Percentiles rank a stretch among this genome's conserved stretches.
Conservation (phyloP, 2,329 filamentous ascomycete species). For the Claviceps purpurea region DNA sequence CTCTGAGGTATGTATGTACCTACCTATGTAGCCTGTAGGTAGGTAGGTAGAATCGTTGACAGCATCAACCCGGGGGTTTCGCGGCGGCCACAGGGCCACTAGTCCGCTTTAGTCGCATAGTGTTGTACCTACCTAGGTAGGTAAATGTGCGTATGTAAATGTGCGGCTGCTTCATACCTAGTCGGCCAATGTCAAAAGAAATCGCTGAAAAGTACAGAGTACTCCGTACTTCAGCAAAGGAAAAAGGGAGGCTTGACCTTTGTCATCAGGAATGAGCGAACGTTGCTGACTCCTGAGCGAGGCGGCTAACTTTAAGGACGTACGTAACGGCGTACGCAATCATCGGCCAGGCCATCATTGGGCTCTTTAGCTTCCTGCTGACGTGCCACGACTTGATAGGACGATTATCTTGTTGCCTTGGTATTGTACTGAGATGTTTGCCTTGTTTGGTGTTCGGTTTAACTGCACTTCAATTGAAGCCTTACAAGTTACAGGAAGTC, state of each 20-base stretch:
- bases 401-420: background rate
- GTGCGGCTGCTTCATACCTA: background rate
- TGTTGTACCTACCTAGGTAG: background rate
- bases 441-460: background rate
- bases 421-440: background rate
- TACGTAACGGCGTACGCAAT: conserved; percentile 1
- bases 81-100: background rate
- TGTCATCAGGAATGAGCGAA: conserved; percentile 1
- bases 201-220: background rate
- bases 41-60: background rate
- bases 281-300: conserved; percentile 1
- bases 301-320: background rate
- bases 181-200: background rate
- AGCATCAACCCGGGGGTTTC: background rate
- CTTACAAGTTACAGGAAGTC: too few species aligned
- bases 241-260: background rate
- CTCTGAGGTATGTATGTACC: background rate
- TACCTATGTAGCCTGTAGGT: too few species aligned
- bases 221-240: too few species aligned
- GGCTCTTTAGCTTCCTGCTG: background rate
- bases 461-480: too few species aligned
- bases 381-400: background rate
- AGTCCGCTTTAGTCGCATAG: background rate
- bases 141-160: background rate
- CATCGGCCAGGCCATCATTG: background rate